Base-by-base conservation (phyloP, 192 early-diverging fungal species). In the Funneliformis mosseae region DNA sequence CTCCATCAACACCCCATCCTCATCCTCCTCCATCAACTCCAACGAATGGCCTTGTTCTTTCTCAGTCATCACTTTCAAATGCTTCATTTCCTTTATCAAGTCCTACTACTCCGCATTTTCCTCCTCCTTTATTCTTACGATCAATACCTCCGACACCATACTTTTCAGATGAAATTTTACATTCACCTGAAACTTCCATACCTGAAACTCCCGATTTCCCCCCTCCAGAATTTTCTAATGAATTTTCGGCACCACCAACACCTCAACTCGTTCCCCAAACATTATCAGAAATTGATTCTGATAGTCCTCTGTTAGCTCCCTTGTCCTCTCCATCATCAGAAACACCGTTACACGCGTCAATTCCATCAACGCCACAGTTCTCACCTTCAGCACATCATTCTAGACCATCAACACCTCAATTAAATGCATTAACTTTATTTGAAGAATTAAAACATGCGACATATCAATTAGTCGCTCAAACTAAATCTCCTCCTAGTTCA, bases 101-200 rank as follows among this genome's bases (percentile, higher is more conserved):
- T 43, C 38, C 28, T 21, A n/a, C 68, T 9, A 43, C 68, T 43
- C 38, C 68, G 23, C 41, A 41, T 45, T 70, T 70, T 27, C 12
- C 71, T 28, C 23, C 18, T 50, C n/a, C 43, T 11, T 25, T 25
- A 41, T 16, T 73, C 28, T 6, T 50, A 48, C 71, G 41, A 14
- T 73, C 71, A 14, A 50, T 33, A 18, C 45, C 71, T 48, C 71
- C 27, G 27, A 73, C 71, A 28, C 71, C 71, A 73, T 73, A 73
- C 33, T 73, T 73, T 25, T 45, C 71, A 48, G 71, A 45, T 50
- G n/a, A 48, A n/a, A 28, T 45, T 48, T 43, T 38, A 42, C 11
- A 4, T 50, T 73, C 70, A 73, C 23, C 43, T 11, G 71, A 73
- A 16, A 21, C 10, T 2, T 46, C 70, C 18, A 43, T 16, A 39